phyloP scores from a whole-genome alignment of 2,329 filamentous ascomycete genomes.

The Ophioceras dolichostomum region DNA sequence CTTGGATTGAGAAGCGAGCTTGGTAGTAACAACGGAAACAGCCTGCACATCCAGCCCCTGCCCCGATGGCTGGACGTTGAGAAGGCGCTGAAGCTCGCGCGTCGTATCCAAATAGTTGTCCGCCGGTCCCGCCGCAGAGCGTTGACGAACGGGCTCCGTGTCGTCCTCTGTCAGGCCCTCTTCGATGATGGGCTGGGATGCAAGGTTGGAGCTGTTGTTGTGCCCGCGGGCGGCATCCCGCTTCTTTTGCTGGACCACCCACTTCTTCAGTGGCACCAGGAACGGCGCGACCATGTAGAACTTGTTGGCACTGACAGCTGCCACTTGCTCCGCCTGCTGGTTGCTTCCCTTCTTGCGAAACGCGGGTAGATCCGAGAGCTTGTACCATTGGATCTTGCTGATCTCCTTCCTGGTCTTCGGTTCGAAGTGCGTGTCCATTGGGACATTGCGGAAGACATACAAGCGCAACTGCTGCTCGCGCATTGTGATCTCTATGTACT shows the following conservation, averaged over 20 bases:
- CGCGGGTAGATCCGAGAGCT: conserved; percentile 74
- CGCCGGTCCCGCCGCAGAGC: too few species aligned
- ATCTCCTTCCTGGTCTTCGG: conserved; percentile 93
- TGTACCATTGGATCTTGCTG: conserved; percentile 94
- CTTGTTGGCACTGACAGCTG: conserved; percentile 59
- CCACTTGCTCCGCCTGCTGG: conserved; percentile 43
- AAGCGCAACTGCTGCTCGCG: conserved; percentile 85
- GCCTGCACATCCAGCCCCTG: conserved; percentile 31
- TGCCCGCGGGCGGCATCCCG: conserved; percentile 40
- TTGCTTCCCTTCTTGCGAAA: conserved; percentile 55
- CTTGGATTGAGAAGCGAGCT: too few species aligned
- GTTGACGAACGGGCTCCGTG: conserved; percentile 24
- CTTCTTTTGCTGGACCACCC: conserved; percentile 77
- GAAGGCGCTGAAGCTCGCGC: conserved; percentile 37
- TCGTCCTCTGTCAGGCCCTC: conserved; percentile 54
- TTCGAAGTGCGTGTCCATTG: conserved; percentile 77
- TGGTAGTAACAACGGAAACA: too few species aligned
- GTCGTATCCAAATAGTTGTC: too few species aligned
- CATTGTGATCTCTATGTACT: conserved; percentile 82
- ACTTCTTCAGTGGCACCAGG: conserved; percentile 71
- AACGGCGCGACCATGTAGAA: conserved; percentile 99
- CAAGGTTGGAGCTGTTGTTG: conserved; percentile 25
- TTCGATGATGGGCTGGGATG: conserved; percentile 33
- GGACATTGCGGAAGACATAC: conserved; percentile 83
- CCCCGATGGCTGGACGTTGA: conserved; percentile 41